phyloP scores from a whole-genome alignment of 345 rosid species.

The Combretum micranthum region DNA sequence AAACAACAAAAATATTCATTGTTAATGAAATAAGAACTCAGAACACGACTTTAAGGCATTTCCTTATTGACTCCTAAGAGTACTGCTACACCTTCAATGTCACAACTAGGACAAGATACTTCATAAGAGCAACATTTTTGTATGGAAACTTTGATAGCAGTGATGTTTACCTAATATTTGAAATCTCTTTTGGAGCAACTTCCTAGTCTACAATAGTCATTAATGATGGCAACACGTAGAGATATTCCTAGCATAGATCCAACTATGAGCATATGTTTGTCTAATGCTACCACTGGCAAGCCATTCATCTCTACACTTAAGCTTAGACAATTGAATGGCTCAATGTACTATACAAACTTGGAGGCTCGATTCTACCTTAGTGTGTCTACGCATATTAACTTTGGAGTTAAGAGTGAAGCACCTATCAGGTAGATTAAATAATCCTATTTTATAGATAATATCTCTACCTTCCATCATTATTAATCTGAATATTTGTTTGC shows the following conservation, averaged over 20 bases:
- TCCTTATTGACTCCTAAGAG: conserved; percentile 86
- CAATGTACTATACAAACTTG: conserved; percentile 49
- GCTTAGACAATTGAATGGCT: conserved; percentile 92
- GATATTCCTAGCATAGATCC: conserved; percentile 76
- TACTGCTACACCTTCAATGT: conserved; percentile 80
- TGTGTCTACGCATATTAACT: conserved; percentile 85
- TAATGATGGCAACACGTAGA: conserved; percentile 74
- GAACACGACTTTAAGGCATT: conserved; percentile 69
- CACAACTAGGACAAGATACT: conserved; percentile 61
- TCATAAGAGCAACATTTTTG: no score
- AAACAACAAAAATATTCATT: conserved; percentile 45
- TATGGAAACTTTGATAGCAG: conserved; percentile 84
- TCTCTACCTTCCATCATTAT: no score
- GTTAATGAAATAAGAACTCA: conserved; percentile 64
- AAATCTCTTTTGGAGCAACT: conserved; percentile 82
- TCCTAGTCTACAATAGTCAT: conserved; percentile 87
- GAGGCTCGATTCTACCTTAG: conserved; percentile 69
- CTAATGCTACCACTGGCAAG: conserved; percentile 93
- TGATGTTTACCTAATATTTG: conserved; percentile 90
- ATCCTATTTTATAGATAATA: conserved; percentile 16
- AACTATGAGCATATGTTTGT: conserved; percentile 70
- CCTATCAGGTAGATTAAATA: conserved; percentile 60
- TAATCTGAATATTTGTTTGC: conserved; percentile 5
- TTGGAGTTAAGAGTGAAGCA: conserved; percentile 82
- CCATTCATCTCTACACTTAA: conserved; percentile 98